Evolutionary conservation across 176 grass and related monocot genomes (phyloP).

Genomic region (Tillandsia fasciculata): DNA sequence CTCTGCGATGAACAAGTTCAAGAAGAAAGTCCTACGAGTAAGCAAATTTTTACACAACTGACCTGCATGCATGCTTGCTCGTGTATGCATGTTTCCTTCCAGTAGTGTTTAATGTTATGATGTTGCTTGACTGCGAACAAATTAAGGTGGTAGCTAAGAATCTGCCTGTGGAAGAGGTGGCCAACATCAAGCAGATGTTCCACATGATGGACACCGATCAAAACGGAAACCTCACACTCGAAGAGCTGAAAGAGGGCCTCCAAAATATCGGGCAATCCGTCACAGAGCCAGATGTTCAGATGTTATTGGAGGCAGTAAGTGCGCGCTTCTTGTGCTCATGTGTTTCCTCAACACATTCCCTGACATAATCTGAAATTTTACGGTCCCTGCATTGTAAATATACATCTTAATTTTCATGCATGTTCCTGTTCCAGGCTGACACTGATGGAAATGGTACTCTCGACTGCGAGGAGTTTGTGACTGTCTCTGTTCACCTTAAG

Average conservation of each 20-base stretch:
- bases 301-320: constrained; percentile 85
- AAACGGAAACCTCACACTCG: constrained; percentile 47
- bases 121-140: neutral
- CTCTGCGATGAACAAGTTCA: constrained; percentile 90
- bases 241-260: constrained; percentile 69
- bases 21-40: constrained; percentile 84
- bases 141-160: constrained; percentile 58
- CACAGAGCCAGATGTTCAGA: constrained; percentile 54
- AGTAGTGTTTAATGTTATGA: neutral
- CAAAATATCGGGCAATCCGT: constrained; percentile 41
- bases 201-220: constrained; percentile 77
- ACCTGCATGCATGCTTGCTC: too few relatives aligned
- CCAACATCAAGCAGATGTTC: constrained; percentile 61
- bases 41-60: constrained; percentile 3
- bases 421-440: constrained; percentile 36
- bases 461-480: constrained; percentile 77
- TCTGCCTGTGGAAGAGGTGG: constrained; percentile 55
- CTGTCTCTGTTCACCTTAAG: constrained; percentile 79
- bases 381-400: neutral
- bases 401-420: neutral
- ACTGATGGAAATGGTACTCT: constrained; percentile 55
- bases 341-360: neutral
- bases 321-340: neutral
- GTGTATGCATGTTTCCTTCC: constrained; percentile 1
- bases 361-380: neutral